These are phyloP conservation scores for Hygrophorus russula DNA, from an alignment of 768 basidiomycete species.

Conservation along the genomic window DNA sequence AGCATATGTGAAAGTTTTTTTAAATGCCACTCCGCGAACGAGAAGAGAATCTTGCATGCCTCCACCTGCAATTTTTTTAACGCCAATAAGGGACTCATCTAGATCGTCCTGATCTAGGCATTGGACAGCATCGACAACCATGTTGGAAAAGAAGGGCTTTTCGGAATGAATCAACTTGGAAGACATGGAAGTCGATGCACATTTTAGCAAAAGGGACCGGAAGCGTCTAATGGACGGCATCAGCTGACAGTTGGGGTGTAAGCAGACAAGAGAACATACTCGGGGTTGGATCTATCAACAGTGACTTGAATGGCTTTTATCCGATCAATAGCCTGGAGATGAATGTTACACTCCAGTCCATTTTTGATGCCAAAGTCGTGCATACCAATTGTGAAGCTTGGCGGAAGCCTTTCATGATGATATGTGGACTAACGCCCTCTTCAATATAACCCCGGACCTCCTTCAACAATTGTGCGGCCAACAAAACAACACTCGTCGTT, in stretches of 20 bases:
- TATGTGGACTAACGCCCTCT: conserved; percentile 94
- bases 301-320: conserved; percentile 85
- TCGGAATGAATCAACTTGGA: conserved; percentile 98
- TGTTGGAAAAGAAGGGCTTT: conserved; percentile 97
- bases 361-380: conserved; percentile 7
- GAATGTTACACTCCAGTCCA: conserved; percentile 8
- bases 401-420: conserved; percentile 95
- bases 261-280: conserved; percentile 40
- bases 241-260: conserved; percentile 6
- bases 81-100: conserved; percentile 91
- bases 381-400: conserved; percentile 78
- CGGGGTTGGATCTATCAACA: conserved; percentile 82
- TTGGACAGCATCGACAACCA: conserved; percentile 96
- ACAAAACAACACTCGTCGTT: conserved; percentile 89
- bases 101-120: conserved; percentile 88
- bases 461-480: conserved; percentile 91
- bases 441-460: conserved; percentile 88
- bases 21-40: conserved; percentile 90
- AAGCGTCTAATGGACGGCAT: conserved; percentile 53
- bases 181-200: conserved; percentile 99
- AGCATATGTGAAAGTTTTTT: conserved; percentile 98
- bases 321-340: conserved; percentile 61
- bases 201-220: conserved; percentile 89
- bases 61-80: conserved; percentile 96
- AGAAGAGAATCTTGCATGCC: conserved; percentile 94